A percentile compares a stretch with the other conserved stretches of the same genome.
phyloP scores from a whole-genome alignment of 257 asterid species.

The Nyctanthes arbortristis region DNA sequence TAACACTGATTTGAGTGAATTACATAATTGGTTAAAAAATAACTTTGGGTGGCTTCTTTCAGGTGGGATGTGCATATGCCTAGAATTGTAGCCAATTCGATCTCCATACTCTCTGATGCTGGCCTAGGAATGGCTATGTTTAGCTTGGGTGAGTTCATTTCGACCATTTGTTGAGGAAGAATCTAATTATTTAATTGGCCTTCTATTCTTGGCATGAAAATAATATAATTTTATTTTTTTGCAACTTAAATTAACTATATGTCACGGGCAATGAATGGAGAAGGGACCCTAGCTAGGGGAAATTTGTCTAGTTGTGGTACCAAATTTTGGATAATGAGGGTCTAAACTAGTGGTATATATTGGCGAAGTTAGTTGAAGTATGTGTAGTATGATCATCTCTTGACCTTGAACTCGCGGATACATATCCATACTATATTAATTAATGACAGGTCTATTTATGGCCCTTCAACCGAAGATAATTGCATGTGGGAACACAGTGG shows the following conservation, averaged over 20 bases:
- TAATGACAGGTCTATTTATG: slow-evolving; percentile 24
- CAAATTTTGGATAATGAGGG: background rate
- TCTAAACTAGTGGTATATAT: background rate
- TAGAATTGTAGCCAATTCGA: slow-evolving; percentile 23
- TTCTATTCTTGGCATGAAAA: background rate
- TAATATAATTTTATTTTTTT: background rate
- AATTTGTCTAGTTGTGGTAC: background rate
- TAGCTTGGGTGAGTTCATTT: slow-evolving; percentile 33
- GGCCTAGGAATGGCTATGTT: slow-evolving; percentile 41
- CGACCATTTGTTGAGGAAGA: no score
- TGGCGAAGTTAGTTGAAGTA: background rate
- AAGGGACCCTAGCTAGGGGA: background rate
- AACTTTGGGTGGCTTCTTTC: background rate
- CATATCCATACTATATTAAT: background rate
- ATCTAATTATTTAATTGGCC: background rate
- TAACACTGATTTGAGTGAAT: background rate
- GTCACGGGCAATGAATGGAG: background rate
- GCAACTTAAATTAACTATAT: background rate
- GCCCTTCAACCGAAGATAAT: slow-evolving; percentile 32
- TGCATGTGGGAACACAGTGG: slow-evolving; percentile 31
- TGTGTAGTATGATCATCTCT: no score
- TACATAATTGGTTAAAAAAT: background rate
- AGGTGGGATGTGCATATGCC: slow-evolving; percentile 39
- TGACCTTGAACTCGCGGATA: background rate
- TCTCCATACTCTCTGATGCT: slow-evolving; percentile 36